A percentile compares a stretch with the other conserved stretches of the same genome.
These are phyloP conservation scores for Capillidium rhysosporum DNA, from an alignment of 371 early-diverging fungal species.

Conservation along the genomic window DNA sequence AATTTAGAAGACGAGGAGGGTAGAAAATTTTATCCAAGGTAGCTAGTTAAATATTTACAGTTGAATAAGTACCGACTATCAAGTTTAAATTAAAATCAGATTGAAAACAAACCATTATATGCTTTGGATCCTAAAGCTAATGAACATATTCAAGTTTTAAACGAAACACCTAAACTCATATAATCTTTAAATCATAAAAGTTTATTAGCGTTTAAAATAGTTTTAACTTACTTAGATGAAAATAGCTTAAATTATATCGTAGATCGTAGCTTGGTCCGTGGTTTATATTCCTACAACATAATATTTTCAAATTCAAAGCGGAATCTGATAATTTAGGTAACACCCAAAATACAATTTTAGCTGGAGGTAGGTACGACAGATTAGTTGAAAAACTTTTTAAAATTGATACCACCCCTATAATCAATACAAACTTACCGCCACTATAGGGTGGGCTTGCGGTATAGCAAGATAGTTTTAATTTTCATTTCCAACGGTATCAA, in stretches of 20 bases:
- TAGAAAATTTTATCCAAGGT: constrained; percentile 15
- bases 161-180: constrained; percentile 7
- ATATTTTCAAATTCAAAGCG: constrained; percentile 31
- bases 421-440: not conserved
- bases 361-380: constrained; percentile 39
- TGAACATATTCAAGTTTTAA: constrained; percentile 11
- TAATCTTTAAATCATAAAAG: constrained; percentile 16
- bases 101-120: constrained; percentile 25
- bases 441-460: not conserved
- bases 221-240: constrained; percentile 6
- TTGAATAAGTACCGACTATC: constrained; percentile 16
- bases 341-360: constrained; percentile 35
- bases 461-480: not conserved
- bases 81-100: constrained; percentile 19
- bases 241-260: constrained; percentile 21
- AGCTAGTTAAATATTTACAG: constrained; percentile 18
- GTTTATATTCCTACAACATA: constrained; percentile 43
- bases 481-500: not conserved
- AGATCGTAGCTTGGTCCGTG: constrained; percentile 29
- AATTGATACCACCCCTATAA: constrained; percentile 14
- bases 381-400: constrained; percentile 24
- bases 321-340: constrained; percentile 18
- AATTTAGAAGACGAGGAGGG: constrained; percentile 25
- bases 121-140: constrained; percentile 33
- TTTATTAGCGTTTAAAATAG: constrained; percentile 14